Conservation (phyloP, 768 basidiomycete species). For the Hirschioporus abietinus region DNA sequence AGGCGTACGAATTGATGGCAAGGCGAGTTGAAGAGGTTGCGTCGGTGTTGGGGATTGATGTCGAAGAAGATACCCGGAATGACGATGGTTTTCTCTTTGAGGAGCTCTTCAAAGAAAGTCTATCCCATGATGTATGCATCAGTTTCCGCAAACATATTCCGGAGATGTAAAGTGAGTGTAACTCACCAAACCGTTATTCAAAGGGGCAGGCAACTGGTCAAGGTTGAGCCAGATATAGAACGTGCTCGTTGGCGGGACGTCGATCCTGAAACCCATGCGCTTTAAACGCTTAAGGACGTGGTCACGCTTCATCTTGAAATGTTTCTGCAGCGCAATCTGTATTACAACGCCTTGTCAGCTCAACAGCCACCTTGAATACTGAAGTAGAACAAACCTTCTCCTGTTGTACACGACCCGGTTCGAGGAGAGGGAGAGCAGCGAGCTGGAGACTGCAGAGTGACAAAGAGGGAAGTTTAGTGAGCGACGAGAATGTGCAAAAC, state of each 20-base stretch:
- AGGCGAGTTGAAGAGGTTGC: conserved; percentile 86
- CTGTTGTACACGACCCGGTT: conserved; percentile 55
- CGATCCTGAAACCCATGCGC: conserved; percentile 71
- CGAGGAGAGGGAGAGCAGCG: conserved; percentile 80
- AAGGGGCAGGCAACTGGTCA: conserved; percentile 67
- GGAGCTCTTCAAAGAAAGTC: conserved; percentile 92
- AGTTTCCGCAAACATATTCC: neutral
- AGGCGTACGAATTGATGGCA: conserved; percentile 88
- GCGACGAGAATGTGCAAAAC: conserved; percentile 3
- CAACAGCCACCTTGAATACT: neutral
- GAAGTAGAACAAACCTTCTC: conserved; percentile 50
- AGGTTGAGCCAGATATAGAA: conserved; percentile 96
- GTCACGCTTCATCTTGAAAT: conserved; percentile 90
- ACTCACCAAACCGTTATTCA: conserved; percentile 82
- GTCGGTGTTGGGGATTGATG: conserved; percentile 70
- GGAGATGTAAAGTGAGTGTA: neutral
- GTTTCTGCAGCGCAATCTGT: conserved; percentile 76
- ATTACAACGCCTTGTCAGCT: neutral
- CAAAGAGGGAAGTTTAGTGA: neutral
- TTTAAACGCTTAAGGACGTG: conserved; percentile 81
- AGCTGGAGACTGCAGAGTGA: conserved; percentile 60
- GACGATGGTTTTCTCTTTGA: conserved; percentile 87
- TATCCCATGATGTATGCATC: conserved; percentile 19
- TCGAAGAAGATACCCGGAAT: conserved; percentile 92
- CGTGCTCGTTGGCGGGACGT: conserved; percentile 71